Conservation (phyloP, 768 basidiomycete genomes). For the Rhizopogon rudus region DNA sequence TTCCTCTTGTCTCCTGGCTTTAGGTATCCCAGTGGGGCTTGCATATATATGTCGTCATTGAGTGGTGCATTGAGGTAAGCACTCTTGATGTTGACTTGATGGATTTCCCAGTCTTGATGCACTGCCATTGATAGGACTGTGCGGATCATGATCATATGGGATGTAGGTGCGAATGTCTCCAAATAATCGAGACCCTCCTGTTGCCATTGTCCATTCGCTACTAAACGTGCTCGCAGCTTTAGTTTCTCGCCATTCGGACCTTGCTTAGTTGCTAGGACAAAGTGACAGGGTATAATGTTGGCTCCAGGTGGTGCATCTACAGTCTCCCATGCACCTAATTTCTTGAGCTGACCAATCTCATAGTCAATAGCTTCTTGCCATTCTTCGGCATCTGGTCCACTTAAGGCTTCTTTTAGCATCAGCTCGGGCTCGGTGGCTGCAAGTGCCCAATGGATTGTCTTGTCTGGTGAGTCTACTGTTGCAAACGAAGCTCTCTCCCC, state of each 20-base stretch:
- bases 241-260: not conserved
- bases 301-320: constrained; percentile 16
- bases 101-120: constrained; percentile 2
- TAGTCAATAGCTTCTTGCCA: too few species aligned
- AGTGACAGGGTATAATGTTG: constrained; percentile 21
- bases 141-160: constrained; percentile 4
- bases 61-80: constrained; percentile 12
- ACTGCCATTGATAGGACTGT: constrained; percentile 6
- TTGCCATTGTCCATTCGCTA: not conserved
- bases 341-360: too few species aligned
- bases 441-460: too few species aligned
- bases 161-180: constrained; percentile 12
- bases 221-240: not conserved
- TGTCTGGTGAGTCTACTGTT: too few species aligned
- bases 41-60: constrained; percentile 32
- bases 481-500: not conserved
- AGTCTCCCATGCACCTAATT: constrained; percentile 12
- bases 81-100: constrained; percentile 10
- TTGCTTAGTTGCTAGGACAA: not conserved
- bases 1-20: constrained; percentile 14
- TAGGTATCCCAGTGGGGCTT: constrained; percentile 25
- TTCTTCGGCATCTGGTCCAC: too few species aligned
- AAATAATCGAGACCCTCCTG: constrained; percentile 14
- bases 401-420: too few species aligned
- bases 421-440: too few species aligned